Percentiles rank a stretch among this genome's conserved stretches.
These are phyloP conservation scores for Cucumis melo DNA, from an alignment of 306 rosid species.

Conservation along the genomic window DNA sequence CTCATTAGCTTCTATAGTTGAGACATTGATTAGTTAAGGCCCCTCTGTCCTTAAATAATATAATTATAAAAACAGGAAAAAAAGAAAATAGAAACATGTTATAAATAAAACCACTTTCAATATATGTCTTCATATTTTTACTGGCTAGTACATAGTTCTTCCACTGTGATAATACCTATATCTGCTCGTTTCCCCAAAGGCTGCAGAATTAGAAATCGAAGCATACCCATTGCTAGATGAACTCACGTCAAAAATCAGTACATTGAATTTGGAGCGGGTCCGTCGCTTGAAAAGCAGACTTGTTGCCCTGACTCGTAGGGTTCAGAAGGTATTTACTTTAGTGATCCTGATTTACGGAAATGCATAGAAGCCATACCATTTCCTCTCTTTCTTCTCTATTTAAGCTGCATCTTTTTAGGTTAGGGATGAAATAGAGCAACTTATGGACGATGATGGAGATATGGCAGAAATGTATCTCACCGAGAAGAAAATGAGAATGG, in stretches of 20 bases:
- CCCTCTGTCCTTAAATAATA: background rate
- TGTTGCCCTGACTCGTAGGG: conserved; percentile 93
- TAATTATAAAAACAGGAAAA: background rate
- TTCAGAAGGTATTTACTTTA: conserved; percentile 64
- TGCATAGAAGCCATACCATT: conserved; percentile 4
- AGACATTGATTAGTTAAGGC: background rate
- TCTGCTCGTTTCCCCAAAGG: conserved; percentile 36
- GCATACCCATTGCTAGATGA: conserved; percentile 92
- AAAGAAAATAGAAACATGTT: background rate
- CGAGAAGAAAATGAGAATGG: conserved; percentile 87
- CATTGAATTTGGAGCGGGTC: conserved; percentile 92
- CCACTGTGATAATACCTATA: conserved; percentile 14
- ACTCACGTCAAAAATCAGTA: conserved; percentile 94
- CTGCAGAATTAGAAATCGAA: conserved; percentile 92
- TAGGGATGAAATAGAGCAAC: conserved; percentile 99
- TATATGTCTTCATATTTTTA: conserved; percentile 4
- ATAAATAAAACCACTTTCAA: background rate
- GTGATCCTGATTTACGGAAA: conserved; percentile 11
- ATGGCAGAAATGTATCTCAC: conserved; percentile 99
- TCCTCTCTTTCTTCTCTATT: conserved; percentile 1
- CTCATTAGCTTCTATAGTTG: background rate
- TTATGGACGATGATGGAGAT: conserved; percentile 99
- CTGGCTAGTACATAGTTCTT: conserved; percentile 5
- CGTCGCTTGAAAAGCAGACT: conserved; percentile 98
- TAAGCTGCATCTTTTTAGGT: conserved; percentile 42